These are phyloP conservation scores for Phragmites australis DNA, from an alignment of 176 grass and related monocot species.

Conservation along the genomic window DNA sequence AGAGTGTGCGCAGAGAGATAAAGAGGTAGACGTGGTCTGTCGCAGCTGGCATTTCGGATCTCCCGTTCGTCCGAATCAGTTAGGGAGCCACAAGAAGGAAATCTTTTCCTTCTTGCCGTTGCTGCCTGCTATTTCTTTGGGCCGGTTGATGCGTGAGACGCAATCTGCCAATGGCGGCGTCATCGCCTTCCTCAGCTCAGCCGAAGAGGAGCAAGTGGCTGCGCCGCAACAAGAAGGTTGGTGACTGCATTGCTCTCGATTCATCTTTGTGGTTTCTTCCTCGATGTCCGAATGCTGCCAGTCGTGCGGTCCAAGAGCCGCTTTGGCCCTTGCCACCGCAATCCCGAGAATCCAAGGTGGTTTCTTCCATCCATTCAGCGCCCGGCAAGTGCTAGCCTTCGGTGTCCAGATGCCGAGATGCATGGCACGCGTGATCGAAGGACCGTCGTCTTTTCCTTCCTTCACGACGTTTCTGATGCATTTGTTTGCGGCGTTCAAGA, in stretches of 20 bases:
- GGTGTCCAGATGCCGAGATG: not conserved
- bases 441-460: not conserved
- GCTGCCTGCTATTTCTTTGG: not conserved
- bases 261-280: not conserved
- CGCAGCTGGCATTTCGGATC: not conserved
- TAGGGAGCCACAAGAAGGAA: not conserved
- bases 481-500: not conserved
- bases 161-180: conserved; percentile 46
- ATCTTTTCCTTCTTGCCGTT: not conserved
- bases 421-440: not conserved
- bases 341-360: conserved; percentile 2
- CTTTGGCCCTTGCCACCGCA: not conserved
- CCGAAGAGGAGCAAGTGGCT: conserved; percentile 65
- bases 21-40: not conserved
- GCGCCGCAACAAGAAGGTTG: conserved; percentile 67
- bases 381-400: not conserved
- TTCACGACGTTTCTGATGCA: not conserved
- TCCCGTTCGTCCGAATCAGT: not conserved
- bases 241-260: not conserved
- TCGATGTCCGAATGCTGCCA: not conserved
- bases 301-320: not conserved
- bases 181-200: conserved; percentile 43
- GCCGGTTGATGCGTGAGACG: conserved; percentile 11
- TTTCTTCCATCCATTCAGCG: not conserved
- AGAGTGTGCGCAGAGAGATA: not conserved